Evolutionary conservation across 2,329 filamentous ascomycete species (phyloP), one percentile per base, ranked within the genome.

Genomic region (Fusarium subtropicale): DNA sequence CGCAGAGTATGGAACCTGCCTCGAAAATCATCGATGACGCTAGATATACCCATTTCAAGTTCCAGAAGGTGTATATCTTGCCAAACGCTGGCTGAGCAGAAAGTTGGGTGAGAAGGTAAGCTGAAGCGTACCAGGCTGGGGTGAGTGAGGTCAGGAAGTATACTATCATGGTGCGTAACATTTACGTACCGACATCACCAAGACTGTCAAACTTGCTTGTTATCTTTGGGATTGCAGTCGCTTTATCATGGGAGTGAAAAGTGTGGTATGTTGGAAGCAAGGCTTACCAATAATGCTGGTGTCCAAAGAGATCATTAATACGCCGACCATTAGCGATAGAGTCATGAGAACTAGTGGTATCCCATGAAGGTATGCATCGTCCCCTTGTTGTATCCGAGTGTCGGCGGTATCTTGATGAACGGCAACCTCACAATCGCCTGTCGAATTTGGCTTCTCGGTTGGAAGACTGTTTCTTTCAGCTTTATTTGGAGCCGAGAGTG

Each of bases 141-240:
- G 41, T 22, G 28, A n/a, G 1, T 16, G 2, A 11, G 13, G 13
- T 46, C 5, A 44, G 39, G 4, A 12, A 9, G 0, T 4, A n/a
- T 2, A 1, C 6, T 5, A 3, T 4, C 18, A 3, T 13, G 7
- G 0, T 9, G 3, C 7, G 1, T 12, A 2, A 7, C 2, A 2
- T 11, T 3, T 42, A 51, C 60, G 33, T 45, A 60, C 70, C 55
- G 3, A 73, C 66, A 22, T 79, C 75, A 1, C 52, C 57, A 18
- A 83, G 79, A 7, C 80, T 81, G 6, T 76, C 76, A 57, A 81
- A 74, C 7, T 73, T 68, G 18, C 71, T 72, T 1, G 68, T 74
- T 1, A 77, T 76, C 7, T 71, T 68, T 2, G 70, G 74, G 12
- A 74, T 76, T 12, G 73, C 74, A 18, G 69, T 76, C 2, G 72